Evolutionary conservation across 257 asterid genomes (phyloP).

Genomic region (Capsicum rhomboideum): DNA sequence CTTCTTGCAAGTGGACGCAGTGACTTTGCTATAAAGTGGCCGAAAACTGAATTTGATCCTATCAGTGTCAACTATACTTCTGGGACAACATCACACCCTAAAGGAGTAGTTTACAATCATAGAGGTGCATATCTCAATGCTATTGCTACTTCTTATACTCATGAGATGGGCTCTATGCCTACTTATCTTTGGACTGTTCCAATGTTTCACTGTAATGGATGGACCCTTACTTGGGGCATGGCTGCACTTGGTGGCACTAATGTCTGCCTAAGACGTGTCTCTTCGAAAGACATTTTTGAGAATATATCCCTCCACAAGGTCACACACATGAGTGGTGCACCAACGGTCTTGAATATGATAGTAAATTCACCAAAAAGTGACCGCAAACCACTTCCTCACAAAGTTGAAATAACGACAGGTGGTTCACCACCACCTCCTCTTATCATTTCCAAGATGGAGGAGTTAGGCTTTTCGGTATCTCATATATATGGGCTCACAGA

Average conservation of each 20-base stretch:
- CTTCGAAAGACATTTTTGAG: constrained; percentile 22
- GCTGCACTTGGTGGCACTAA: constrained; percentile 34
- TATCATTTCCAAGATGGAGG: constrained; percentile 25
- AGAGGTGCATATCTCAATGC: constrained; percentile 37
- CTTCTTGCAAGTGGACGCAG: constrained; percentile 13
- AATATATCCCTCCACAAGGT: constrained; percentile 19
- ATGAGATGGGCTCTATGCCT: constrained; percentile 24
- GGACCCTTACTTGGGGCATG: constrained; percentile 29
- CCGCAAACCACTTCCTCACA: constrained; percentile 21
- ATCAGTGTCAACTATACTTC: constrained; percentile 32
- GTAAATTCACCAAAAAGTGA: constrained; percentile 14
- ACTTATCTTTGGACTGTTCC: constrained; percentile 35
- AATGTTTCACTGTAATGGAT: constrained; percentile 35
- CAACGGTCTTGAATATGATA: constrained; percentile 31
- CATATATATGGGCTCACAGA: constrained; percentile 36
- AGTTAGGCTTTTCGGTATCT: constrained; percentile 23
- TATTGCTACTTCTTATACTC: constrained; percentile 15
- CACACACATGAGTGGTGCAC: constrained; percentile 33
- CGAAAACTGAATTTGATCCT: constrained; percentile 28
- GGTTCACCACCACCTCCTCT: constrained; percentile 39
- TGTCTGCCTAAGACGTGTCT: constrained; percentile 21
- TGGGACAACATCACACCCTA: constrained; percentile 30
- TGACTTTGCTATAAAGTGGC: constrained; percentile 16
- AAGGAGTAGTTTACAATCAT: constrained; percentile 34
- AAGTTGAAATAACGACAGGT: constrained; percentile 27